Evolutionary conservation across 2,329 filamentous ascomycete genomes (phyloP).

Genomic region (Cyphellophora europaea): DNA sequence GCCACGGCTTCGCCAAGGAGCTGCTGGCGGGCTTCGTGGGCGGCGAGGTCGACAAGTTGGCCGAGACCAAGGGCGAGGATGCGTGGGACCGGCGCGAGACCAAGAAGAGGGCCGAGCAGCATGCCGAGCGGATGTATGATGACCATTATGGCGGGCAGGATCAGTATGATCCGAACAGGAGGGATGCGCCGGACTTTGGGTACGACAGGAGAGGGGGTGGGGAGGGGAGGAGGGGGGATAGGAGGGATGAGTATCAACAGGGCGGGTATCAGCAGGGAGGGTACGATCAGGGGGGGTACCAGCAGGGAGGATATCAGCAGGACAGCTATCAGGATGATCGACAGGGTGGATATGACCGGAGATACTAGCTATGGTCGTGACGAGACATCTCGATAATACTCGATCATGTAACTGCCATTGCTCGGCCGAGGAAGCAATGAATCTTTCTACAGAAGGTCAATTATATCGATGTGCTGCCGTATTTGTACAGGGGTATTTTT

Average conservation of each 20-base stretch:
- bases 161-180: conserved; percentile 44
- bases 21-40: conserved; percentile 62
- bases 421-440: background rate
- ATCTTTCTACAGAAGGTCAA: background rate
- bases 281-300: conserved; percentile 1
- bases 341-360: no score
- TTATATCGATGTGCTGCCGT: background rate
- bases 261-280: background rate
- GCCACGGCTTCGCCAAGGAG: conserved; percentile 69
- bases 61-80: conserved; percentile 61
- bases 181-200: conserved; percentile 24
- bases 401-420: no score
- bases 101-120: conserved; percentile 49
- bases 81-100: conserved; percentile 49
- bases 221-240: background rate
- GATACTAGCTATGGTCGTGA: no score
- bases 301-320: no score
- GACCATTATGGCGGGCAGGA: conserved; percentile 47
- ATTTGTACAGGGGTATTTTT: background rate
- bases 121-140: conserved; percentile 53
- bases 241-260: background rate
- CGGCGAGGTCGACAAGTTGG: conserved; percentile 66
- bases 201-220: conserved; percentile 9
- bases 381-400: no score
- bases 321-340: no score